These are phyloP conservation scores for Annulohypoxylon nitens DNA, from an alignment of 495 filamentous ascomycete genomes.

Conservation along the genomic window DNA sequence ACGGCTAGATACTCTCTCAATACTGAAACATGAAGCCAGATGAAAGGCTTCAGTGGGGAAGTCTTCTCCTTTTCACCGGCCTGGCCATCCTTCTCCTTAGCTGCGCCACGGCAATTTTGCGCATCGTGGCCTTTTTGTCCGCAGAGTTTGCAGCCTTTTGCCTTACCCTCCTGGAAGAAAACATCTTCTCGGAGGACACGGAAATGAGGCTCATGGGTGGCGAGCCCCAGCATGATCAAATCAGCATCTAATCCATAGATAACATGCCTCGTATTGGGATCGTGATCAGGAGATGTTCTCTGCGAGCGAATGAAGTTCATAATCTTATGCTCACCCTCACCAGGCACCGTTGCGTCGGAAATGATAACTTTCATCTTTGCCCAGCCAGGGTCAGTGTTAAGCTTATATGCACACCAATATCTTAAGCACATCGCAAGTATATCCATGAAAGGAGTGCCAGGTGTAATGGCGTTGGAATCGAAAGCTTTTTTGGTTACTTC, in stretches of 20 bases:
- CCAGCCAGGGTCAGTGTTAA: conserved; percentile 98
- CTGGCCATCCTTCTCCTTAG: conserved; percentile 86
- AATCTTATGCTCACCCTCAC: conserved; percentile 99
- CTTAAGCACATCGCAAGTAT: conserved; percentile 90
- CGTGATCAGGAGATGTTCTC: conserved; percentile 86
- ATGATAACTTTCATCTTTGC: conserved; percentile 97
- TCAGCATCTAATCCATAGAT: conserved; percentile 97
- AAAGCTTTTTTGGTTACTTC: conserved; percentile 88
- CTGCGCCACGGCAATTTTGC: conserved; percentile 82
- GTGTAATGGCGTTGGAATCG: conserved; percentile 98
- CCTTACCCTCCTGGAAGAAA: conserved; percentile 87
- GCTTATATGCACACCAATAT: conserved; percentile 97
- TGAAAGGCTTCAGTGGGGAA: conserved; percentile 84
- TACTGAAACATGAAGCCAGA: conserved; percentile 95
- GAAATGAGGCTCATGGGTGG: conserved; percentile 97
- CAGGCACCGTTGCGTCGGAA: conserved; percentile 96
- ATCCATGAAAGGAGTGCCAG: conserved; percentile 99
- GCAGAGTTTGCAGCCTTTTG: conserved; percentile 84
- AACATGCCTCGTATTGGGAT: conserved; percentile 96
- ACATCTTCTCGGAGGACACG: conserved; percentile 97
- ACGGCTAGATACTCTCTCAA: conserved; percentile 93
- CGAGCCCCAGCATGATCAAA: conserved; percentile 98
- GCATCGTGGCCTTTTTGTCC: conserved; percentile 91
- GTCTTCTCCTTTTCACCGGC: conserved; percentile 85
- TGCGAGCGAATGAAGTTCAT: conserved; percentile 99